Base-by-base conservation (phyloP, 352 stramenopile genomes). In the Phytophthora crassamura region DNA sequence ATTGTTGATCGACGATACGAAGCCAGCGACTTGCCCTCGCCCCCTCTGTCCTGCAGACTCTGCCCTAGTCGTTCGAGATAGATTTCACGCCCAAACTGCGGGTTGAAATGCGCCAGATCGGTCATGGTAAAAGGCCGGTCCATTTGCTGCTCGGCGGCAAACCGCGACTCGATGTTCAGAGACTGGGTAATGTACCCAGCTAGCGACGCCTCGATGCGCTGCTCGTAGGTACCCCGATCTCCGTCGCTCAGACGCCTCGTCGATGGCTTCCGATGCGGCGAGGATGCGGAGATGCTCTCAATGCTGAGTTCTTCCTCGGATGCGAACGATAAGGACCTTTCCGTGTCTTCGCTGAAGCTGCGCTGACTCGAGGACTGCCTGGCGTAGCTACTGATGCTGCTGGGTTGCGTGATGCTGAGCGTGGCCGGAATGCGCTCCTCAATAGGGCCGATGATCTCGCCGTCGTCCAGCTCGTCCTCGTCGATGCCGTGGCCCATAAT, bases 1-100 rank as follows among this genome's bases (percentile, higher is more conserved):
- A 86, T 78, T 16, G 81, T 86, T 5, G 83, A 87, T 73, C 77
- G 77, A n/a, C 82, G 79, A 65, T 91, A 90, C 28, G 78, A 90
- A 20, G 67, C 80, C 32, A 90, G 62, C 15, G 84, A 89, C 42
- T 87, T 87, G 15, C 68, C 70, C 59, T 40, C 70, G n/a, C 75
- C 70, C 11, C 83, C 88, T 25, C 80, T 71, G 32, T 92, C 83
- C 41, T 90, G 75, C 25, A 92, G 69, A 52, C 69, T 86, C 15
- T 67, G 61, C 9, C 81, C 82, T 43, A 93, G 67, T 67, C 87
- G 72, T 52, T 90, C 78, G n/a, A 93, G 70, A 52, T 86, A 93
- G 40, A 88, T 50, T 16, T 82, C 79, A 22, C 85, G 81, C 9
- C 85, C 85, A 59, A 93, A 90, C 47, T 91, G 78, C 30, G 73